A percentile compares a stretch with the other conserved stretches of the same genome.
phyloP scores from a whole-genome alignment of 345 rosid genomes.

The Gossypium thurberi region DNA sequence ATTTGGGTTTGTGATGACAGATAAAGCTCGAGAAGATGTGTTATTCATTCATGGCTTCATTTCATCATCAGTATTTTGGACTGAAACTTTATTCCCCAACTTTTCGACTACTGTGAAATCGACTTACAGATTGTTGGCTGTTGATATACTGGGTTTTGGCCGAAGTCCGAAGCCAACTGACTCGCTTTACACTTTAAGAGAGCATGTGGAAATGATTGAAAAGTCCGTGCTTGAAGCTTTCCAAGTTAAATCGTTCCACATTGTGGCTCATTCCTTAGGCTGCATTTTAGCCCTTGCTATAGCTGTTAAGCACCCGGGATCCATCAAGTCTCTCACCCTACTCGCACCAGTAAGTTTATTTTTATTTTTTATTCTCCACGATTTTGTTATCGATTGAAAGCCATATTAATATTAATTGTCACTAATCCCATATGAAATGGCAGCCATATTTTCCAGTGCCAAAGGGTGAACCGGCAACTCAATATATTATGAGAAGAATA shows the following conservation, averaged over 20 bases:
- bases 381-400: no score
- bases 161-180: conserved; percentile 93
- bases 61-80: conserved; percentile 95
- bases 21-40: conserved; percentile 61
- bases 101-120: conserved; percentile 65
- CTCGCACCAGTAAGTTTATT: conserved; percentile 68
- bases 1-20: conserved; percentile 21
- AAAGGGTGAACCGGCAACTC: conserved; percentile 61
- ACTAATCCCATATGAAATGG: background rate
- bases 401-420: background rate
- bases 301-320: conserved; percentile 66
- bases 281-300: conserved; percentile 95
- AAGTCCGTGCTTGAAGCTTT: conserved; percentile 56
- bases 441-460: conserved; percentile 89
- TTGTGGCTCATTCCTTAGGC: conserved; percentile 98
- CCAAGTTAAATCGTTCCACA: conserved; percentile 78
- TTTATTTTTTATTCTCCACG: background rate
- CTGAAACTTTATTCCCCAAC: conserved; percentile 89
- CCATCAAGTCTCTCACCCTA: conserved; percentile 81
- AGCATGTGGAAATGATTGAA: conserved; percentile 92
- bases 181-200: conserved; percentile 81
- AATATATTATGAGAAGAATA: conserved; percentile 68
- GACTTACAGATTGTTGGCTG: conserved; percentile 59
- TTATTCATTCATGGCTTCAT: conserved; percentile 96
- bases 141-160: conserved; percentile 87